Evolutionary conservation across 352 stramenopile genomes (phyloP).

Genomic region (Thraustotheca clavata): DNA sequence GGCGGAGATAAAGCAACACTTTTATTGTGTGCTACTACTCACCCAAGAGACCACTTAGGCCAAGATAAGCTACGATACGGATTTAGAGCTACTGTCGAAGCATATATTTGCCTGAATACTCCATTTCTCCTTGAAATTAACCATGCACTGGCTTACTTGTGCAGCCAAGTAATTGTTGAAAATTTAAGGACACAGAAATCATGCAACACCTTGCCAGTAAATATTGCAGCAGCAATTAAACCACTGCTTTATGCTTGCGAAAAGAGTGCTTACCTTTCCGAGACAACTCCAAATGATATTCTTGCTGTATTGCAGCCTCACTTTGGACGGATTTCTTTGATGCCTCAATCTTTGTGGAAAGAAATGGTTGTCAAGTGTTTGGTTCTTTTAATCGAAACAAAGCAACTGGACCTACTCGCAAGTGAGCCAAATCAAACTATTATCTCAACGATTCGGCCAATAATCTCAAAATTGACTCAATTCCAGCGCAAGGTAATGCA

Average conservation of each 20-base stretch:
- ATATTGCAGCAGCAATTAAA: neutral
- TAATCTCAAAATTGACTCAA: constrained; percentile 33
- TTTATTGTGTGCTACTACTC: constrained; percentile 56
- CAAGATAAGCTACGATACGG: constrained; percentile 47
- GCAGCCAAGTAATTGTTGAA: neutral
- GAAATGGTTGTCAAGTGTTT: neutral
- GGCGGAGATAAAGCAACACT: constrained; percentile 55
- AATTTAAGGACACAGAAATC: neutral
- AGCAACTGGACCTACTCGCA: neutral
- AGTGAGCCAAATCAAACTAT: neutral
- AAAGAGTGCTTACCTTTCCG: neutral
- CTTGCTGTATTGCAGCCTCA: neutral
- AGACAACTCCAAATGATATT: neutral
- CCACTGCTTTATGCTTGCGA: neutral
- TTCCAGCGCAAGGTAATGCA: constrained; percentile 59
- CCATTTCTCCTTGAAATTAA: neutral
- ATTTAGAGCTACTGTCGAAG: constrained; percentile 47
- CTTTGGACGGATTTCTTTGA: neutral
- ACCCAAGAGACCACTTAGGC: constrained; percentile 31
- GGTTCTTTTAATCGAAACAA: neutral
- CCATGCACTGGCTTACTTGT: constrained; percentile 4
- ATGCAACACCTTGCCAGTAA: neutral
- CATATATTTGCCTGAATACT: constrained; percentile 23
- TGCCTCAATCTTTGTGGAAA: neutral
- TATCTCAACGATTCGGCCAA: neutral